These are phyloP conservation scores for Paecilomyces dactylethromorphus DNA, from an alignment of 2,329 filamentous ascomycete genomes.

Conservation along the genomic window DNA sequence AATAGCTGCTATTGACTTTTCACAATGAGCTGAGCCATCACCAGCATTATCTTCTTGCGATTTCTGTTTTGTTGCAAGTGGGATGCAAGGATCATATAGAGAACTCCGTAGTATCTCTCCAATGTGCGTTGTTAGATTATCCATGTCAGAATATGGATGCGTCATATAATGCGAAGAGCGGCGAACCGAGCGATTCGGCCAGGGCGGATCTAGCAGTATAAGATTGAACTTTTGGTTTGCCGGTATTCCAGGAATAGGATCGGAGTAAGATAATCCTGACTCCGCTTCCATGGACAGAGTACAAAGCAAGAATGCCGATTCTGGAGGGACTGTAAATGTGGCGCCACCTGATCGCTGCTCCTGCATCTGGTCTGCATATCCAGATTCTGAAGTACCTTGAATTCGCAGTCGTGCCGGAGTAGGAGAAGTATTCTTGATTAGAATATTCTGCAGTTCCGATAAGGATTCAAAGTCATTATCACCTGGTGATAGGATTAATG, in stretches of 20 bases:
- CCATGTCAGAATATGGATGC: conserved; percentile 21
- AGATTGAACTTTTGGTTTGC: conserved; percentile 45
- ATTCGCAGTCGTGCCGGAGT: conserved; percentile 11
- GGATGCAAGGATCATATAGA: conserved; percentile 25
- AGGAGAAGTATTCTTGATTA: conserved; percentile 25
- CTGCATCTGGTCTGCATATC: conserved; percentile 10
- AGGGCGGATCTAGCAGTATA: conserved; percentile 57
- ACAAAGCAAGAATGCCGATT: conserved; percentile 41
- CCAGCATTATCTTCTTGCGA: conserved; percentile 18
- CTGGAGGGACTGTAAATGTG: conserved; percentile 42
- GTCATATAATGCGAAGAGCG: conserved; percentile 44
- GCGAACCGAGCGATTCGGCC: conserved; percentile 55
- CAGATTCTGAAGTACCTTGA: conserved; percentile 4
- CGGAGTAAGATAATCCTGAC: not conserved
- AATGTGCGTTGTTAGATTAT: conserved; percentile 26
- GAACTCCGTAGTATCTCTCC: conserved; percentile 40
- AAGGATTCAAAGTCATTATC: conserved; percentile 22
- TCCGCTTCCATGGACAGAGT: conserved; percentile 20
- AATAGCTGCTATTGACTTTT: conserved; percentile 42
- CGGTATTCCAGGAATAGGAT: conserved; percentile 15
- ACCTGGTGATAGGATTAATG: conserved; percentile 26
- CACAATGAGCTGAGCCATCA: not conserved
- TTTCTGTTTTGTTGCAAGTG: conserved; percentile 12
- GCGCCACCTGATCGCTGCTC: not conserved
- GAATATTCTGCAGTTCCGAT: conserved; percentile 13